Conservation (phyloP, 768 basidiomycete genomes). For the Suillus decipiens region DNA sequence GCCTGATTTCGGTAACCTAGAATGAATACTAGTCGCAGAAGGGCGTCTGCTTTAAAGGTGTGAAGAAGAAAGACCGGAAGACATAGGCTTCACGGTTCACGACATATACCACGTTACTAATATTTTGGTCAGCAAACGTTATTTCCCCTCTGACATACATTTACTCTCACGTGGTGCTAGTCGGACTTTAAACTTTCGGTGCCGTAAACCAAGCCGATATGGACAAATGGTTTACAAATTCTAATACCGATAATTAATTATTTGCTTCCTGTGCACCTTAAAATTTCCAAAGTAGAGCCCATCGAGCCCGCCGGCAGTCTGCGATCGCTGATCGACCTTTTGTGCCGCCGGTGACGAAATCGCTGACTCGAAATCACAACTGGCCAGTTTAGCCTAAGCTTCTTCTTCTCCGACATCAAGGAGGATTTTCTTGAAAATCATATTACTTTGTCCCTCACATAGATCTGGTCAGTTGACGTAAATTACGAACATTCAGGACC, state of each 20-base stretch:
- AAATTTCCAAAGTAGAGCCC: background rate
- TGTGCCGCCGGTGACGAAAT: slow-evolving; percentile 1
- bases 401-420: background rate
- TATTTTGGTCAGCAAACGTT: slow-evolving; percentile 8
- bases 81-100: slow-evolving; percentile 1
- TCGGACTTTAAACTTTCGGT: slow-evolving; percentile 3
- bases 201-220: background rate
- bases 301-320: slow-evolving; percentile 1
- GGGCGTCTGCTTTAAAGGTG: slow-evolving; percentile 1
- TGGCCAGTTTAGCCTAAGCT: background rate
- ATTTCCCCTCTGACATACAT: background rate
- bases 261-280: background rate
- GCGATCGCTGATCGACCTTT: slow-evolving; percentile 7
- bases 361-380: background rate
- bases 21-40: background rate
- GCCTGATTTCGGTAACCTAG: background rate
- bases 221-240: background rate
- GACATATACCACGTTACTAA: slow-evolving; percentile 4
- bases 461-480: background rate
- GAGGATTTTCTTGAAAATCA: background rate
- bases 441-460: background rate
- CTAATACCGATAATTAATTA: background rate
- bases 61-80: background rate
- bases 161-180: background rate
- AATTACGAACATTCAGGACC: background rate